Evolutionary conservation across 2,329 filamentous ascomycete genomes (phyloP), one percentile per base, ranked within the genome.

Genomic region (Ophiostoma novo-ulmi): DNA sequence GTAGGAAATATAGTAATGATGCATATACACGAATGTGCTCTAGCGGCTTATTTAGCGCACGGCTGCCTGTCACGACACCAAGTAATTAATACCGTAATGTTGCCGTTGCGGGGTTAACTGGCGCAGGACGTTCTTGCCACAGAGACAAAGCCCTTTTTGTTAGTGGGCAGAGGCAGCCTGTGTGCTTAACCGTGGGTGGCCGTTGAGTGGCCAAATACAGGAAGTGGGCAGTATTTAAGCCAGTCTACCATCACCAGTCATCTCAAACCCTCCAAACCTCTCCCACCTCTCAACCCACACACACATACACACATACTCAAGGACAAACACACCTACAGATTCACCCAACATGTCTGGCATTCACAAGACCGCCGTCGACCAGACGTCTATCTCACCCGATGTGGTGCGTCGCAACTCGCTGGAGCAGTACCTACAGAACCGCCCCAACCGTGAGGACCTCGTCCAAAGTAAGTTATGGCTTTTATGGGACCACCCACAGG

Each of bases 391-490:
- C 79, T 85, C 83, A 61, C 85, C 85, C 72, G 75, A 78, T 69
- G 77, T 80, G 35, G 81, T 78, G 61, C 85, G 87, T 75, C 87
- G 86, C 78, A 89, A 92, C 82, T 92, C 90, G 4, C 84, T 93
- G 14, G 89, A 92, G 79, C 88, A 89, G 76, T 88, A 91, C 76
- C 83, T 93, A 70, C 86, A 89, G 78, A 87, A 89, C 75, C 90
- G 92, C 58, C 91, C 91, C 35, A 87, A 93, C 31, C 88, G 91
- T 71, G 87, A 92, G 48, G 88, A 92, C 76, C 84, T 97, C 31
- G 83, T 97, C 73, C 91, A 95, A 78, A 91, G 91, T 94, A 82
- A 73, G 87, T 48, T 8, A 20, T 48, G 5, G 4, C 44, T n/a
- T 8, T 81, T 64, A 14, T 36, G 31, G 35, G 63, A 39, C 35